Evolutionary conservation across 2,329 filamentous ascomycete species (phyloP), one percentile per base, ranked within the genome.

Genomic region (Talaromyces sp.): DNA sequence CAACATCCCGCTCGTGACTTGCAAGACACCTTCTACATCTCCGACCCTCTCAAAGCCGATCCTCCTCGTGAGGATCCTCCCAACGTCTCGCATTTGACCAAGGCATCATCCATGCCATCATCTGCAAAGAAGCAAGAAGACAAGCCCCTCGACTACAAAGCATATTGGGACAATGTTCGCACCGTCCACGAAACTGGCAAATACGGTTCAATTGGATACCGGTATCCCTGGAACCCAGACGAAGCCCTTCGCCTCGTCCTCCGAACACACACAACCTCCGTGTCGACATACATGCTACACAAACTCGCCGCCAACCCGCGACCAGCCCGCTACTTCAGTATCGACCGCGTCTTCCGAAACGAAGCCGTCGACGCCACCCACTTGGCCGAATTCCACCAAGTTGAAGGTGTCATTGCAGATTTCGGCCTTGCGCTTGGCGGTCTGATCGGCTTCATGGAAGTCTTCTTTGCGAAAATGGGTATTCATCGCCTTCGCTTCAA

Each of bases 21-120:
- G 70, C 95, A 99, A 84, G 95, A 99, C 75, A 98, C 95, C 65
- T 98, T 98, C 84, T 99, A 97, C 83, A 94, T 98, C 74, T 93
- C 93, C 47, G 93, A 99, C 74, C 95, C 95, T 54, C 84, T 88
- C 67, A 81, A 80, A 65, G 93, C 92, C 43, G 93, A 93, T 75
- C 82, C 80, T 68, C 87, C 87, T 13, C 83, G 86, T 13, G 81
- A 83, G 69, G 86, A 89, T 70, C 82, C 84, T n/a, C 72, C 74
- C 40, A 72, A 77, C 45, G 73, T 79, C 62, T 74, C 75, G 31
- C 76, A 79, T 68, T 70, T 75, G 31, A 72, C 70, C 29, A 77
- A 76, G 65, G 80, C 83, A 72, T 74, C 77, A 8, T 78, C 84
- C 71, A 76, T 45, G 19, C 71, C 73, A 54, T 68, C 75, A 61